Evolutionary conservation across 116 monocot species (phyloP).

Genomic region (Iris pallida): DNA sequence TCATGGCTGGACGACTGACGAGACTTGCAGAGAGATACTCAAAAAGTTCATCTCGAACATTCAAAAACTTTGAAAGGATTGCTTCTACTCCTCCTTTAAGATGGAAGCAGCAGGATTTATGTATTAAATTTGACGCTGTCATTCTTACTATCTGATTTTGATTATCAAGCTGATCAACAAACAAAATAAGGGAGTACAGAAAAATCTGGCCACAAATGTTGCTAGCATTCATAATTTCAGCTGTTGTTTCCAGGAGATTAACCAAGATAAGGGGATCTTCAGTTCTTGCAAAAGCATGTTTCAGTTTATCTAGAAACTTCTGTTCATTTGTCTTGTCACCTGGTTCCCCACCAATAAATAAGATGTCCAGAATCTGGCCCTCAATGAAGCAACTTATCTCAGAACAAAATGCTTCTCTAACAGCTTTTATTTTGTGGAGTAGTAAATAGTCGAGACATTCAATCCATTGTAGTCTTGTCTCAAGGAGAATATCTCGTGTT

Average conservation of each 20-base stretch:
- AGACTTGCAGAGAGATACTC: constrained; percentile 68
- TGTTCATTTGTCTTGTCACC: constrained; percentile 36
- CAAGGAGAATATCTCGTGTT: constrained; percentile 24
- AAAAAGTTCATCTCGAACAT: constrained; percentile 60
- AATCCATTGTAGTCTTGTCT: constrained; percentile 55
- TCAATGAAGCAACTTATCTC: constrained; percentile 63
- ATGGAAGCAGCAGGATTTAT: constrained; percentile 34
- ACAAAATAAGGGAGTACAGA: constrained; percentile 55
- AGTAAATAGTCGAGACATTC: constrained; percentile 67
- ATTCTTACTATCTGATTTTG: constrained; percentile 40
- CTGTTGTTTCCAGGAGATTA: constrained; percentile 61
- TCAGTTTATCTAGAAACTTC: constrained; percentile 57
- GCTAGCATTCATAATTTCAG: constrained; percentile 57
- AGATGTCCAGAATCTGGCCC: constrained; percentile 31
- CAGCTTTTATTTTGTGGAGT: constrained; percentile 55
- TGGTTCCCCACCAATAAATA: constrained; percentile 43
- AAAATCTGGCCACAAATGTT: constrained; percentile 52
- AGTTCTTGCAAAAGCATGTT: constrained; percentile 47
- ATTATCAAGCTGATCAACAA: constrained; percentile 79
- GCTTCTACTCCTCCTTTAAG: constrained; percentile 68
- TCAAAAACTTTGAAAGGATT: constrained; percentile 51
- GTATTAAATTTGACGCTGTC: constrained; percentile 64
- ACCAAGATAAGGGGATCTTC: constrained; percentile 58
- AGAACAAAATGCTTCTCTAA: constrained; percentile 75
- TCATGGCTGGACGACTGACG: constrained; percentile 48